Conservation (phyloP, 805 yeast genomes). For the Zygoascus flipseniorum region DNA sequence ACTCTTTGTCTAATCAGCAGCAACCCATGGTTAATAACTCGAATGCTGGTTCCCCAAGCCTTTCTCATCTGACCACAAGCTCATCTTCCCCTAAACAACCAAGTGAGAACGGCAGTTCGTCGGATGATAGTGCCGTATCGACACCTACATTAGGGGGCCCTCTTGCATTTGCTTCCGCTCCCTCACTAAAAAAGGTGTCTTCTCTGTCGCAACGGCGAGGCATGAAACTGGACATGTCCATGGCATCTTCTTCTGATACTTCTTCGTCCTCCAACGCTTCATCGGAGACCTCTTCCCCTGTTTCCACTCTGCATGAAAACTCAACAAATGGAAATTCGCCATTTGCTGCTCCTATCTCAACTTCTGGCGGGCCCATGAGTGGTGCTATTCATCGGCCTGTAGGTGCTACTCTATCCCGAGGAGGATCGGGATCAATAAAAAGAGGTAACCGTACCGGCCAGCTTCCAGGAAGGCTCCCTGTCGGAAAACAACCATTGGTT, state of each 20-base stretch:
- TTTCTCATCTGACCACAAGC: background rate
- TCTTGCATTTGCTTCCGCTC: slow-evolving; percentile 1
- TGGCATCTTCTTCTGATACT: background rate
- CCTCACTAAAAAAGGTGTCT: slow-evolving; percentile 19
- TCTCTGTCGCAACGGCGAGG: slow-evolving; percentile 31
- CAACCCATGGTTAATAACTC: background rate
- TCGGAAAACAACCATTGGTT: slow-evolving; percentile 9
- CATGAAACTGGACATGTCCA: slow-evolving; percentile 15
- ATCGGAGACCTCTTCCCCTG: background rate
- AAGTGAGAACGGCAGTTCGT: background rate
- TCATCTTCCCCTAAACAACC: background rate
- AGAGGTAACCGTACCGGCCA: slow-evolving; percentile 2
- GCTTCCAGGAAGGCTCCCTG: background rate
- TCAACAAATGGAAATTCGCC: slow-evolving; percentile 2
- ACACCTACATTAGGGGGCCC: slow-evolving; percentile 14
- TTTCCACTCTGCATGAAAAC: background rate
- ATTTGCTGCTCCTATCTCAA: slow-evolving; percentile 12
- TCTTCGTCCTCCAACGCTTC: background rate
- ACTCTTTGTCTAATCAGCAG: slow-evolving; percentile 6
- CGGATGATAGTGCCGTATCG: slow-evolving; percentile 11
- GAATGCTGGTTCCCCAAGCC: background rate
- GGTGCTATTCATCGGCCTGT: slow-evolving; percentile 13
- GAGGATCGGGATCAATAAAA: slow-evolving; percentile 14
- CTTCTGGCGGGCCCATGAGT: slow-evolving; percentile 1
- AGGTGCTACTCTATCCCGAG: slow-evolving; percentile 17